Percentiles rank a stretch among this genome's conserved stretches.
phyloP scores from a whole-genome alignment of 2,329 filamentous ascomycete species.

The Fusarium succisae region DNA sequence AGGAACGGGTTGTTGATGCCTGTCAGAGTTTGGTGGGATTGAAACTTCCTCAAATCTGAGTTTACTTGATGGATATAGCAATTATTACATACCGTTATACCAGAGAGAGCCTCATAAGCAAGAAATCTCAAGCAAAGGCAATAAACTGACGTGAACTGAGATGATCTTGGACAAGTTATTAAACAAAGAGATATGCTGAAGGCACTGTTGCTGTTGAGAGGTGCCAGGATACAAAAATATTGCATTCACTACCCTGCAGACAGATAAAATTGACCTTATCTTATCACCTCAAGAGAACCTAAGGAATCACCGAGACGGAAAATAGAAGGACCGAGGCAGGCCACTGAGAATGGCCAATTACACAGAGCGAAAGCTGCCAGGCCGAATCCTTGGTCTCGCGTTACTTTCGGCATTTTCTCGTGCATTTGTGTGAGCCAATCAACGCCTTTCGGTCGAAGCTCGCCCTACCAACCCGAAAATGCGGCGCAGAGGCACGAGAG shows the following conservation, averaged over 20 bases:
- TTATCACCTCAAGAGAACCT: fast-evolving
- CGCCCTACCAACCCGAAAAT: background rate
- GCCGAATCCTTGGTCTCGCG: background rate
- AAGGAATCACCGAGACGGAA: background rate
- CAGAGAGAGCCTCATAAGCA: no score
- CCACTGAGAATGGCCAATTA: background rate
- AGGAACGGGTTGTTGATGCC: constrained; percentile 20
- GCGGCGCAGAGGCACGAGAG: background rate
- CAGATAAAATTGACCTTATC: fast-evolving
- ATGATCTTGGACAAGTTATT: fast-evolving
- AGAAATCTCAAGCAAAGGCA: fast-evolving
- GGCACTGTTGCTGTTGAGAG: background rate
- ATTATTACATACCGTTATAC: no score
- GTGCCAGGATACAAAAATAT: background rate
- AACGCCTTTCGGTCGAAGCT: background rate
- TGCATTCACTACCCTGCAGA: background rate
- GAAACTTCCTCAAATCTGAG: background rate
- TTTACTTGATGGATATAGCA: fast-evolving
- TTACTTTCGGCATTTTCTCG: constrained; percentile 20
- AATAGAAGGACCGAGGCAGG: background rate
- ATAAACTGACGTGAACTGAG: fast-evolving
- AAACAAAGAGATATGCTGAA: fast-evolving
- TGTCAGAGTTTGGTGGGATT: constrained; percentile 23
- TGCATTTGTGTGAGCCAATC: background rate
- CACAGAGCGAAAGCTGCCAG: fast-evolving